phyloP scores from a whole-genome alignment of 306 rosid species.

The Astragalus glycyphyllos region DNA sequence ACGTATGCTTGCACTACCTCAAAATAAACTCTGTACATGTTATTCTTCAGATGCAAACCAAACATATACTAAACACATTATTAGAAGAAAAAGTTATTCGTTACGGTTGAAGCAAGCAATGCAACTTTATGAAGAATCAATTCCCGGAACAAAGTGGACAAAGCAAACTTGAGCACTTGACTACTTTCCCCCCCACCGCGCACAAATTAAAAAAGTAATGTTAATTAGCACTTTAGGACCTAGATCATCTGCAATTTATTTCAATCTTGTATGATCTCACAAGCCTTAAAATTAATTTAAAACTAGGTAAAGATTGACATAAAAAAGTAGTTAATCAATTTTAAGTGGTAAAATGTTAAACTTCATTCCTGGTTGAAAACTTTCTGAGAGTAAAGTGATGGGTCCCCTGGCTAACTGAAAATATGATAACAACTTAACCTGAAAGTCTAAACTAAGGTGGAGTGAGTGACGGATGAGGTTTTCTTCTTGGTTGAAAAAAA shows the following conservation, averaged over 20 bases:
- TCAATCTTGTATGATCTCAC: not conserved
- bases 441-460: not conserved
- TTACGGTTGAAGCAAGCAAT: not conserved
- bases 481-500: not conserved
- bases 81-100: too few relatives aligned
- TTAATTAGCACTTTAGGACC: not conserved
- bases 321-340: too few relatives aligned
- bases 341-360: not conserved
- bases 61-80: too few relatives aligned
- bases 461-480: not conserved
- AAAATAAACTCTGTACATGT: too few relatives aligned
- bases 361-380: too few relatives aligned
- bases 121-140: conserved; percentile 36
- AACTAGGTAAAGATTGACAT: not conserved
- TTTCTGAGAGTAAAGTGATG: not conserved
- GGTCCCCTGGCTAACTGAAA: not conserved
- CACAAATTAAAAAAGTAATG: not conserved
- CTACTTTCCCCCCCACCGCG: not conserved
- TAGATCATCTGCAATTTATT: not conserved
- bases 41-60: too few relatives aligned
- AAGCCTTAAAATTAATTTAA: not conserved
- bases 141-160: conserved; percentile 39
- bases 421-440: not conserved
- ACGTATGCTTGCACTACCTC: too few relatives aligned
- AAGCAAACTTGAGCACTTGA: conserved; percentile 3